phyloP scores from a whole-genome alignment of 2,329 filamentous ascomycete genomes.

The Fusarium agapanthi region DNA sequence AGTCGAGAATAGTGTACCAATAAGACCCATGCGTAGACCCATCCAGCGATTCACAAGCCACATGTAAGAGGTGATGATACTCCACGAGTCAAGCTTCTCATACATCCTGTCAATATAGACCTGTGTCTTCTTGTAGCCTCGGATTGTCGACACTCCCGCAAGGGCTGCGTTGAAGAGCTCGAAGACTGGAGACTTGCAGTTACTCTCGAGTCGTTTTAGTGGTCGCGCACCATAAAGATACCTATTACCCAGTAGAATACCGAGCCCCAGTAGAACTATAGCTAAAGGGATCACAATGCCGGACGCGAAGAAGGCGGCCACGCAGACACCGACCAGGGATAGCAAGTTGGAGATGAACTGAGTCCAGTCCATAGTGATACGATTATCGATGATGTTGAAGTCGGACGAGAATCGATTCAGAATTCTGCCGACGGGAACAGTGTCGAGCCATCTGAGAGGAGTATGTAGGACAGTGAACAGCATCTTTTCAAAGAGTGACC shows the following conservation, averaged over 20 bases:
- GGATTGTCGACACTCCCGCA: conserved; percentile 77
- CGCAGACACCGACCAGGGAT: conserved; percentile 70
- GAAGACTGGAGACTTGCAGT: conserved; percentile 79
- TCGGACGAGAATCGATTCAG: conserved; percentile 82
- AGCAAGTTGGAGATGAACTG: conserved; percentile 69
- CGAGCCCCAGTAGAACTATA: conserved; percentile 64
- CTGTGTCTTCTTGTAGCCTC: conserved; percentile 75
- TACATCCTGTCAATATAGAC: conserved; percentile 77
- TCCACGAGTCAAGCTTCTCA: conserved; percentile 72
- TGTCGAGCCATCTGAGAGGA: conserved; percentile 82
- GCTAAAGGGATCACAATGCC: conserved; percentile 71
- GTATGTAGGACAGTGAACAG: conserved; percentile 74
- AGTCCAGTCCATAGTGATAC: conserved; percentile 69
- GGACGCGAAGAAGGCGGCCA: conserved; percentile 74
- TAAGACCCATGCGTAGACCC: conserved; percentile 73
- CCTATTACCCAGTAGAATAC: conserved; percentile 63
- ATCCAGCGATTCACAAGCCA: conserved; percentile 83
- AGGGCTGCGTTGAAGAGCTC: conserved; percentile 81
- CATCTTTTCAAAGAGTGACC: conserved; percentile 71
- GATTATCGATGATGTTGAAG: conserved; percentile 77
- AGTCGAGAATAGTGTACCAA: conserved; percentile 74
- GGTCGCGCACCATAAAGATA: conserved; percentile 79
- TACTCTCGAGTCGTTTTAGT: conserved; percentile 80
- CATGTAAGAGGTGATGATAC: conserved; percentile 71
- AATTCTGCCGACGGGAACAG: conserved; percentile 78